These are phyloP conservation scores for Lachancea quebecensis DNA, from an alignment of 805 yeast genomes.

Conservation along the genomic window DNA sequence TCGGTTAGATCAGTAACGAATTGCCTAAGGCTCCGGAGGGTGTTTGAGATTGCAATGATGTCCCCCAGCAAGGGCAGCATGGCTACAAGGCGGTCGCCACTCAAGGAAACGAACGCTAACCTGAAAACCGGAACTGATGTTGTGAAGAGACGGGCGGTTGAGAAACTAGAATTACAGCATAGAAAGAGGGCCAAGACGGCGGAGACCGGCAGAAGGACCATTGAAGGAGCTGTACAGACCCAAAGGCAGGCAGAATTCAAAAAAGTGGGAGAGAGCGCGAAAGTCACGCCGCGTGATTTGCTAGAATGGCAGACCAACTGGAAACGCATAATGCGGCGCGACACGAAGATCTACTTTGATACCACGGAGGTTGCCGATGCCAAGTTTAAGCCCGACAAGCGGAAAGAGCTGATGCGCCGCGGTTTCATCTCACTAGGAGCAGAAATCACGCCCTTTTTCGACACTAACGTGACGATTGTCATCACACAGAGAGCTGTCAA, in stretches of 20 bases:
- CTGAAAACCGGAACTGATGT: slow-evolving; percentile 10
- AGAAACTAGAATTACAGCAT: slow-evolving; percentile 15
- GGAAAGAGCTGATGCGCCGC: slow-evolving; percentile 23
- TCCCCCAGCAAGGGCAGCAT: background rate
- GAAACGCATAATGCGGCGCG: slow-evolving; percentile 50
- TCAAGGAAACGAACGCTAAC: slow-evolving; percentile 30
- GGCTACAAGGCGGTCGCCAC: slow-evolving; percentile 21
- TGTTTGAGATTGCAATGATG: background rate
- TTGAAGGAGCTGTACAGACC: slow-evolving; percentile 31
- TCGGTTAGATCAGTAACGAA: background rate
- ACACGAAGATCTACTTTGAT: slow-evolving; percentile 57
- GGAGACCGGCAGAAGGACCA: slow-evolving; percentile 28
- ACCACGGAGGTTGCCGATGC: slow-evolving; percentile 31
- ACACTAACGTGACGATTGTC: slow-evolving; percentile 63
- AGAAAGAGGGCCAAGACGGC: slow-evolving; percentile 19
- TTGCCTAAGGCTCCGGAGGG: background rate
- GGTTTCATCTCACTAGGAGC: slow-evolving; percentile 44
- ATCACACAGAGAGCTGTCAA: slow-evolving; percentile 55
- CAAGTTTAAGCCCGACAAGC: slow-evolving; percentile 24
- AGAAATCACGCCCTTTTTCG: slow-evolving; percentile 51
- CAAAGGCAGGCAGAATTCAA: slow-evolving; percentile 17
- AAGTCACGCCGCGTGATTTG: slow-evolving; percentile 34
- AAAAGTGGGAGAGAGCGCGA: slow-evolving; percentile 9
- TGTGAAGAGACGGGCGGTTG: slow-evolving; percentile 24
- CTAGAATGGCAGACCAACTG: slow-evolving; percentile 59